These are phyloP conservation scores for Amanita phalloides DNA, from an alignment of 768 basidiomycete genomes.

Conservation along the genomic window DNA sequence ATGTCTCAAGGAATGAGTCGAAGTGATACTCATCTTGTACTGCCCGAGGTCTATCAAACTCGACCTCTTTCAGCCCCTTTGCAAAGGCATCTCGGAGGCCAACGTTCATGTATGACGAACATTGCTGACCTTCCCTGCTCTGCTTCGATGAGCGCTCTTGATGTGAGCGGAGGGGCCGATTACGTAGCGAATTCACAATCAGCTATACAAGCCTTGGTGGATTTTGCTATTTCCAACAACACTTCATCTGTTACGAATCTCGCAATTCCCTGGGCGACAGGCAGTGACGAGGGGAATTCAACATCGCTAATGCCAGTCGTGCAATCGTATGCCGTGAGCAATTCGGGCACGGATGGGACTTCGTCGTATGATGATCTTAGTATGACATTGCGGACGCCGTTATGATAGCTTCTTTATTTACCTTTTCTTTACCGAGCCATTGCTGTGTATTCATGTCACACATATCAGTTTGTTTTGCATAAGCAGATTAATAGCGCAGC, in stretches of 20 bases:
- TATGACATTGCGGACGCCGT: slow-evolving; percentile 5
- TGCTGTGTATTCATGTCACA: neutral
- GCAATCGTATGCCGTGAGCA: slow-evolving; percentile 4
- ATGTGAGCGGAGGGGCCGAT: neutral
- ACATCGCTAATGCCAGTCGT: neutral
- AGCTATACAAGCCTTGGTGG: neutral
- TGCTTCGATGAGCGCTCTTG: slow-evolving; percentile 3
- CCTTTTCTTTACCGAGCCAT: neutral
- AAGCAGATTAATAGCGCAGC: neutral
- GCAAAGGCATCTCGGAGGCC: neutral
- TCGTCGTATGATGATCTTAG: slow-evolving; percentile 6
- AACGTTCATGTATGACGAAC: neutral
- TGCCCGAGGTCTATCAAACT: slow-evolving; percentile 2
- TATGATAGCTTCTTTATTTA: slow-evolving; percentile 1
- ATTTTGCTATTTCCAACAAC: neutral
- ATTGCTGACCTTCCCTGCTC: slow-evolving; percentile 3
- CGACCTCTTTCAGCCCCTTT: neutral
- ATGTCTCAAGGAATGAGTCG: slow-evolving; percentile 7
- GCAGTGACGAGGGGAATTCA: neutral
- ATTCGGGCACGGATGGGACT: slow-evolving; percentile 4
- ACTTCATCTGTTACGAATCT: neutral
- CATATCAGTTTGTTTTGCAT: neutral
- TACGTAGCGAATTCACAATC: neutral
- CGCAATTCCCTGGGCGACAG: neutral
- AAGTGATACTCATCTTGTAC: slow-evolving; percentile 5